A percentile compares a stretch with the other conserved stretches of the same genome.
These are phyloP conservation scores for Metschnikowia cerradonensis DNA, from an alignment of 805 yeast species.

Conservation along the genomic window DNA sequence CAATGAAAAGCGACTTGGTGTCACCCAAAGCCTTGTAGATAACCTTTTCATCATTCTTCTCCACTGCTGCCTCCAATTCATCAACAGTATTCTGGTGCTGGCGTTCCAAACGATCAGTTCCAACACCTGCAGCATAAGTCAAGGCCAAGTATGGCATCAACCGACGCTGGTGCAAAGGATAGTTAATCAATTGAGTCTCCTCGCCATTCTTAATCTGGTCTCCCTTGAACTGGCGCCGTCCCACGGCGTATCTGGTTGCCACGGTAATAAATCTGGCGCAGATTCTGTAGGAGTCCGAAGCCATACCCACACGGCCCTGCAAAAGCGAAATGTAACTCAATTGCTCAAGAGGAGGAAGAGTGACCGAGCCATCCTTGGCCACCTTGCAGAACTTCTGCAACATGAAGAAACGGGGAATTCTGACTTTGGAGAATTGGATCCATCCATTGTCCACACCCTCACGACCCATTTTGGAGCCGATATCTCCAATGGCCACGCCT, in stretches of 20 bases:
- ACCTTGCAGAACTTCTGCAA: conserved; percentile 44
- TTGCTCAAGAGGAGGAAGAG: conserved; percentile 44
- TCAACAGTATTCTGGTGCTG: conserved; percentile 29
- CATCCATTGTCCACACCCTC: conserved; percentile 48
- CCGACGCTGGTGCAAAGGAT: conserved; percentile 44
- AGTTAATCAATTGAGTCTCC: conserved; percentile 43
- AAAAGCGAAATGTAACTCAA: conserved; percentile 41
- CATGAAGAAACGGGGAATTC: conserved; percentile 45
- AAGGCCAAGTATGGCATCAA: conserved; percentile 42
- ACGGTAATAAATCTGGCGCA: conserved; percentile 40
- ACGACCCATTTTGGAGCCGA: conserved; percentile 48
- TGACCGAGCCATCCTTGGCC: conserved; percentile 36
- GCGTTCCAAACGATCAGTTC: conserved; percentile 36
- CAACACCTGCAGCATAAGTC: conserved; percentile 35
- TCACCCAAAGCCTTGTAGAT: conserved; percentile 31
- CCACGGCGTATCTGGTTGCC: conserved; percentile 44
- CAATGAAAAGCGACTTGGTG: conserved; percentile 42
- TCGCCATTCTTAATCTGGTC: conserved; percentile 10
- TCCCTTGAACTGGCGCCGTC: conserved; percentile 42
- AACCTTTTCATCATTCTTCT: conserved; percentile 25
- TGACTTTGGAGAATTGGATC: conserved; percentile 43
- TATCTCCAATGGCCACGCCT: conserved; percentile 44
- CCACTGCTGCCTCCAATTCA: conserved; percentile 36
- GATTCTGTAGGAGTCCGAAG: conserved; percentile 40
- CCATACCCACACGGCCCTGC: conserved; percentile 46